Base-by-base conservation (phyloP, 2,329 filamentous ascomycete species). In the Sclerotinia subarctica region DNA sequence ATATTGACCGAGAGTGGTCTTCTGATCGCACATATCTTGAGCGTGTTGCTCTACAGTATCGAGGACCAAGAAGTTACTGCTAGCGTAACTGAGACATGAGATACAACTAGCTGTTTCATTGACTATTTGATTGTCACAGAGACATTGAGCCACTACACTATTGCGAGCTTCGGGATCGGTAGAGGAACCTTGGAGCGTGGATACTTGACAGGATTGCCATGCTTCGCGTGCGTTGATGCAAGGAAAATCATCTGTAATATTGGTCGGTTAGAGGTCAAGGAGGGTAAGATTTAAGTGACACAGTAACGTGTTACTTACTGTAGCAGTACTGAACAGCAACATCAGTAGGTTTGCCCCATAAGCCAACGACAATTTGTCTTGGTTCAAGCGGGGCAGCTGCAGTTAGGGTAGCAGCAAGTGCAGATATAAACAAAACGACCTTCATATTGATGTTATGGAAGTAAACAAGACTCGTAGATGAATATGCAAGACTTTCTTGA, bases 191-290 rank as follows among this genome's bases (percentile, higher is more conserved):
- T 42, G 3, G 21, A 51, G 60, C 0, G n/a, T 1, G 15, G 17
- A 51, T 24, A 38, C 29, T 63, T 63, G 57, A 32, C 57, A 67
- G 11, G 21, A 21, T 17, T 51, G 46, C 65, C 65, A 67, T 24
- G 19, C 11, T 35, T 17, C 5, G 29, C 64, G 44, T 47, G 21
- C 32, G 19, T 32, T 10, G 5, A 35, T 59, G 52, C 64, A 66
- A 15, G n/a, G 1, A 13, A 29, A 15, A 29, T 29, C 42, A n/a
- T 21, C 35, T 57, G 26, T 8, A 0, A 21, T 26, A 21, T 17
- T 17, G 17, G n/a, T 66, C 3, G 58, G 17, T 3, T 26, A n/a
- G 5, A 32, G 15, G 15, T n/a, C 26, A 47, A 21, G 4, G 2
- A 38, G 0, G 5, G 1, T 21, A 32, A 11, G 6, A 6, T 19